phyloP scores from a whole-genome alignment of 306 rosid species.

The Gillenia trifoliata region DNA sequence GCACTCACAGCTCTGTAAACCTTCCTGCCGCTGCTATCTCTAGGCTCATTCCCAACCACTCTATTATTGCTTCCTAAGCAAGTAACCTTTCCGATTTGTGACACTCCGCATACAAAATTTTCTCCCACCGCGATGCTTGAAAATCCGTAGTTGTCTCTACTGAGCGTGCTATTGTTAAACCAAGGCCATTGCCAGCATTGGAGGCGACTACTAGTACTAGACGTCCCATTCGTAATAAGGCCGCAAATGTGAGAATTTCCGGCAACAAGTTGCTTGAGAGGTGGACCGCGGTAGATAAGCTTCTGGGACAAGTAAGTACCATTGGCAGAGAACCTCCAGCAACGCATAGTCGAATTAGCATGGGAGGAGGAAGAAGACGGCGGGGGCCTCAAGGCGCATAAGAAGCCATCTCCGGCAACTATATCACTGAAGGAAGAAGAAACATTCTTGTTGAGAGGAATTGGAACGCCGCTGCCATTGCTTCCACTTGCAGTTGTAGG shows the following conservation, averaged over 20 bases:
- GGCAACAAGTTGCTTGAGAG: conserved; percentile 35
- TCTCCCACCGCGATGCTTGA: conserved; percentile 60
- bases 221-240: conserved; percentile 10
- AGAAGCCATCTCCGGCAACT: conserved; percentile 65
- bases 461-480: conserved; percentile 6
- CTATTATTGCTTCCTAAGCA: conserved; percentile 31
- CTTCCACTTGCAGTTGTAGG: neutral
- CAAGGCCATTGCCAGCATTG: conserved; percentile 69
- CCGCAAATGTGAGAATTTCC: conserved; percentile 75
- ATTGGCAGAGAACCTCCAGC: conserved; percentile 78
- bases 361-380: conserved; percentile 25
- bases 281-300: conserved; percentile 39
- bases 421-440: conserved; percentile 46
- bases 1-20: conserved; percentile 38
- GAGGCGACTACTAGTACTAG: conserved; percentile 1
- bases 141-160: neutral
- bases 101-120: conserved; percentile 60
- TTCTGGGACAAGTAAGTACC: conserved; percentile 24
- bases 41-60: conserved; percentile 16
- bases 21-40: neutral
- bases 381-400: conserved; percentile 46
- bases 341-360: conserved; percentile 20
- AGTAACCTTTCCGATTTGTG: conserved; percentile 18
- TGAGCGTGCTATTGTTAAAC: neutral
- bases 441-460: conserved; percentile 15